These are phyloP conservation scores for Colletotrichum cordylinicola DNA, from an alignment of 2,329 filamentous ascomycete species.

Conservation along the genomic window DNA sequence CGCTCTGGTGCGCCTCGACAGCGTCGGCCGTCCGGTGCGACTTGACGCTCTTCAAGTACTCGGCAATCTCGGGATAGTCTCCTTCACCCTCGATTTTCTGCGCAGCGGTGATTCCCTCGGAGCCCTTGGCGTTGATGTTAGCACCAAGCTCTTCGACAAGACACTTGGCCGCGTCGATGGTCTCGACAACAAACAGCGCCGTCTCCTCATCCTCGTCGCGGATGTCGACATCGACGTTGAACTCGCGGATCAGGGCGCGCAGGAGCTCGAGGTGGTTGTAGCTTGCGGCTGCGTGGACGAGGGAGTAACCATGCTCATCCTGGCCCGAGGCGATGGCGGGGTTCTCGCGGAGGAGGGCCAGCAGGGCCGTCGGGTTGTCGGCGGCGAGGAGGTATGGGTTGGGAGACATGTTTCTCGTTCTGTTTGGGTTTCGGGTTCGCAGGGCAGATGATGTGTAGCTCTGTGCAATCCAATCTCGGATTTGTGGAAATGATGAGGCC, in stretches of 20 bases:
- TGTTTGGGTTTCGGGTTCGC: background rate
- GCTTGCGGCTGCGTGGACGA: constrained; percentile 90
- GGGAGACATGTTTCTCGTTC: constrained; percentile 44
- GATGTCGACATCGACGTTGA: constrained; percentile 80
- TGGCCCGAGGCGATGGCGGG: constrained; percentile 79
- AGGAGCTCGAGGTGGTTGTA: constrained; percentile 88
- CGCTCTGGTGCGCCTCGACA: constrained; percentile 31
- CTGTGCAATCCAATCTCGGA: background rate
- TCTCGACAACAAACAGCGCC: constrained; percentile 92
- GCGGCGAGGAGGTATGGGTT: constrained; percentile 81
- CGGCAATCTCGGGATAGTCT: constrained; percentile 77
- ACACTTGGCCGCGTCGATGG: constrained; percentile 75
- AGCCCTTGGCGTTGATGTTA: constrained; percentile 68
- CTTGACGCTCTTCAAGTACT: constrained; percentile 64
- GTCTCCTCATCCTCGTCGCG: constrained; percentile 93
- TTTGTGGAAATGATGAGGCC: constrained; percentile 5
- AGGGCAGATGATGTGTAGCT: background rate
- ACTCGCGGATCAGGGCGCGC: constrained; percentile 75
- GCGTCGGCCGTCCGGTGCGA: constrained; percentile 30
- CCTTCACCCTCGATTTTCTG: constrained; percentile 82
- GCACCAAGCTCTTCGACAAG: constrained; percentile 84
- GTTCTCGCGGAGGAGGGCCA: constrained; percentile 75
- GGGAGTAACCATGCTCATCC: constrained; percentile 92
- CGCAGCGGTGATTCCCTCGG: constrained; percentile 78
- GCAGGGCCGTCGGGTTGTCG: constrained; percentile 76